Evolutionary conservation across 306 rosid genomes (phyloP).

Genomic region (Mimosa pudica): DNA sequence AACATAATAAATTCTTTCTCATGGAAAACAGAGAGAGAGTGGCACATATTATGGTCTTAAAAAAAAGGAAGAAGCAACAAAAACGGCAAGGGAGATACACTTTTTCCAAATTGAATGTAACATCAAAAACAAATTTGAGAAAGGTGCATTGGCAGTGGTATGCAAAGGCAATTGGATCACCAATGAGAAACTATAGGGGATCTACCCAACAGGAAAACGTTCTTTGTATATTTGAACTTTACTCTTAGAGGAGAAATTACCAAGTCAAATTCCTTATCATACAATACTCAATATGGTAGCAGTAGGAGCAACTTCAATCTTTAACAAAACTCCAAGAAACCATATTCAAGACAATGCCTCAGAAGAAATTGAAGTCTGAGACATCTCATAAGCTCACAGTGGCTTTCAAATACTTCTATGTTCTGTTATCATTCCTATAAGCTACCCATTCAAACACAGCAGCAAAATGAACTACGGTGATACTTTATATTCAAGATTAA

Average conservation of each 20-base stretch:
- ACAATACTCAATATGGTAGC: neutral
- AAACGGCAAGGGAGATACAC: conserved; percentile 15
- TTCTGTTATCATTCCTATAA: conserved; percentile 7
- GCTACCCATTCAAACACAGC: conserved; percentile 22
- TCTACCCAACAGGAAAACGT: neutral
- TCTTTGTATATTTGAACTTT: neutral
- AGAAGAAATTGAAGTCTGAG: conserved; percentile 1
- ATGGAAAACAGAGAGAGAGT: conserved; percentile 14
- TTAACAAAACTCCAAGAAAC: conserved; percentile 6
- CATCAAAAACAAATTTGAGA: neutral
- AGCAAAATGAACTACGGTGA: conserved; percentile 16
- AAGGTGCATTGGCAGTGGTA: conserved; percentile 2
- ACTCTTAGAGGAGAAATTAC: neutral
- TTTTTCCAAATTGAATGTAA: conserved; percentile 1
- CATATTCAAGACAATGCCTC: conserved; percentile 8
- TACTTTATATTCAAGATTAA: conserved; percentile 3
- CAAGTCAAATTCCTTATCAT: neutral
- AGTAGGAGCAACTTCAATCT: conserved; percentile 18
- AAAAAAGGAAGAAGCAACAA: conserved; percentile 25
- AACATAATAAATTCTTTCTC: conserved; percentile 6
- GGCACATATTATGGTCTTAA: conserved; percentile 4
- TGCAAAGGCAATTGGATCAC: conserved; percentile 3
- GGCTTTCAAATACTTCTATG: conserved; percentile 11
- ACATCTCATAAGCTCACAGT: conserved; percentile 11
- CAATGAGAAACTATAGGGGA: conserved; percentile 1